Conservation (phyloP, 106 monocot species). For the Dactylorhiza incarnata region DNA sequence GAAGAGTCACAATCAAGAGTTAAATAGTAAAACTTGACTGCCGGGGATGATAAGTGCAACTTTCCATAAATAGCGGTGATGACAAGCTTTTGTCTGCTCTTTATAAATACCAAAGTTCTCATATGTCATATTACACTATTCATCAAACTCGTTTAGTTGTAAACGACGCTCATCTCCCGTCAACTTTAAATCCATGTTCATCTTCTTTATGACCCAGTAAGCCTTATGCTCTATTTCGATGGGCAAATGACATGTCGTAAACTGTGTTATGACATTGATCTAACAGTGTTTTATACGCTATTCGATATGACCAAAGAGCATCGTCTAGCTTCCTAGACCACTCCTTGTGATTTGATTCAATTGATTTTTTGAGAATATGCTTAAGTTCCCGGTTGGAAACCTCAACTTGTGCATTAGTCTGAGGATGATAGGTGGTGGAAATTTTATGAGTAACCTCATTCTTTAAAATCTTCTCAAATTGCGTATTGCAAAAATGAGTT, state of each 20-base stretch:
- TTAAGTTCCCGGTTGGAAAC: no score
- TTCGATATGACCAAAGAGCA: background rate
- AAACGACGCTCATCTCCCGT: background rate
- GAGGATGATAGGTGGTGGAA: no score
- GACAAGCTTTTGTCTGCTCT: background rate
- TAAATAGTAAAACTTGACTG: no score
- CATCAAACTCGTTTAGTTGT: background rate
- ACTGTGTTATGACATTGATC: background rate
- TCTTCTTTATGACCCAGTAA: background rate
- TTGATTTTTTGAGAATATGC: no score
- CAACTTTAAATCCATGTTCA: background rate
- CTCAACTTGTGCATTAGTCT: no score
- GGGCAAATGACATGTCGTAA: background rate
- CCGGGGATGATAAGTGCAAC: no score
- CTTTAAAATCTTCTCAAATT: no score
- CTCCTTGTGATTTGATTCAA: no score
- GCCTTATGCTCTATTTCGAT: no score
- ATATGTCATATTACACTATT: background rate
- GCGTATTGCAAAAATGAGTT: no score
- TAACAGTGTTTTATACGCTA: background rate
- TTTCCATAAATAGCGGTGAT: background rate
- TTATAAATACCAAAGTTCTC: background rate
- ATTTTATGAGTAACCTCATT: no score
- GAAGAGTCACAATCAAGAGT: no score
- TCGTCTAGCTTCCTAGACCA: background rate